These are phyloP conservation scores for Kurtzmaniella cleridarum DNA, from an alignment of 805 yeast species.

Conservation along the genomic window DNA sequence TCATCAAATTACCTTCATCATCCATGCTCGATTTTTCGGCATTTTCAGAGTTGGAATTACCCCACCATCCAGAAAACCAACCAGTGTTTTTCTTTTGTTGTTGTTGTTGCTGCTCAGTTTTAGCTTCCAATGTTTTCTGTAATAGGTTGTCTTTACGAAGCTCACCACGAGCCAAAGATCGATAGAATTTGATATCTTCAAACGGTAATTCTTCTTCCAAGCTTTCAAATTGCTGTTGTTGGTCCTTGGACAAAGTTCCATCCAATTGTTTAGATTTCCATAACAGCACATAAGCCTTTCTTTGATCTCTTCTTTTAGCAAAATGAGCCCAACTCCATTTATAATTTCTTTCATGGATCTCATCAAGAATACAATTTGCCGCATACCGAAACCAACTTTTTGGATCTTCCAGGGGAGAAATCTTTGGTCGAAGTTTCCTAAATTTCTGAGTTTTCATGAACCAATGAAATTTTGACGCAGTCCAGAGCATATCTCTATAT, in stretches of 20 bases:
- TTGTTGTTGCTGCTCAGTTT: slow-evolving; percentile 10
- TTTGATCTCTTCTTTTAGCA: slow-evolving; percentile 62
- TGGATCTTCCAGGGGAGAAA: slow-evolving; percentile 56
- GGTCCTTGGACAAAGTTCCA: slow-evolving; percentile 19
- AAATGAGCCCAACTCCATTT: slow-evolving; percentile 89
- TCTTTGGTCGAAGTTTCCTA: slow-evolving; percentile 62
- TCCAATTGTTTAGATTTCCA: slow-evolving; percentile 60
- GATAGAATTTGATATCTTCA: slow-evolving; percentile 80
- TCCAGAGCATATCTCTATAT: slow-evolving; percentile 74
- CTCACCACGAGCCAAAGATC: slow-evolving; percentile 71
- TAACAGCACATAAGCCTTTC: slow-evolving; percentile 58
- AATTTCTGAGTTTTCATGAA: slow-evolving; percentile 71
- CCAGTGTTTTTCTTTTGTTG: slow-evolving; percentile 30
- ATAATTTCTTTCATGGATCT: slow-evolving; percentile 74
- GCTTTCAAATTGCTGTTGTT: slow-evolving; percentile 35
- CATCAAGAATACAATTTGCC: slow-evolving; percentile 67
- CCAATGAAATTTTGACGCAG: slow-evolving; percentile 78
- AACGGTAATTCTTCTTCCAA: slow-evolving; percentile 58
- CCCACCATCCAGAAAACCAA: slow-evolving; percentile 74
- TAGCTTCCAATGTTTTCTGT: slow-evolving; percentile 3
- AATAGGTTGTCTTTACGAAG: slow-evolving; percentile 49
- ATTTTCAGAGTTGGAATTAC: slow-evolving; percentile 19
- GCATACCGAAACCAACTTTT: slow-evolving; percentile 79
- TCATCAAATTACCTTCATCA: slow-evolving; percentile 34
- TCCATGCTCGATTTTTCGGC: slow-evolving; percentile 15